Percentiles rank a stretch among this genome's conserved stretches.
These are phyloP conservation scores for Saccharomycopsis synnaedendra DNA, from an alignment of 805 yeast genomes.

Conservation along the genomic window DNA sequence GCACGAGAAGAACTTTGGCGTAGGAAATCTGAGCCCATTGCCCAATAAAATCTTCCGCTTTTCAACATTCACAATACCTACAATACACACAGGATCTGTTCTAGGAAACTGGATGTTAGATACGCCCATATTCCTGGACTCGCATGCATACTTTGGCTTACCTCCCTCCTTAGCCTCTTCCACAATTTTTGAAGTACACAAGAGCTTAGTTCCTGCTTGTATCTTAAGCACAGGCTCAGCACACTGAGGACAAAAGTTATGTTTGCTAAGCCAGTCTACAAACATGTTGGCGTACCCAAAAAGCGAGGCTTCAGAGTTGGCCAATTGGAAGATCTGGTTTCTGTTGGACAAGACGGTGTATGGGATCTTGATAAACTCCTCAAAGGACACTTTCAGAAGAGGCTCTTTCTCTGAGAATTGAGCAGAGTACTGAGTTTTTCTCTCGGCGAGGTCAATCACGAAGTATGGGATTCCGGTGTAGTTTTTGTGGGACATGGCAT, in stretches of 20 bases:
- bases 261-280: conserved; percentile 72
- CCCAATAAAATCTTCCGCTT: conserved; percentile 60
- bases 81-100: conserved; percentile 81
- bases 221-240: conserved; percentile 53
- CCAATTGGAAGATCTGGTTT: conserved; percentile 17
- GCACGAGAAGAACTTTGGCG: conserved; percentile 58
- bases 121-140: conserved; percentile 33
- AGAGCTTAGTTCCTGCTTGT: conserved; percentile 55
- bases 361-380: neutral
- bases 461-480: conserved; percentile 54
- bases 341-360: conserved; percentile 6
- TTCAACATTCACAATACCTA: conserved; percentile 57
- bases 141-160: conserved; percentile 19
- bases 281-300: conserved; percentile 77
- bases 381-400: neutral
- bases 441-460: conserved; percentile 46
- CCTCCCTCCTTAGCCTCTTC: conserved; percentile 9
- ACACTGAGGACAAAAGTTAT: conserved; percentile 79
- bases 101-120: conserved; percentile 85
- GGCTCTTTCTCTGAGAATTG: neutral
- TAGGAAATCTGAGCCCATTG: conserved; percentile 49
- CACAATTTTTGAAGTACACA: conserved; percentile 29
- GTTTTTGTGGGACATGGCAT: conserved; percentile 26
- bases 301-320: conserved; percentile 44
- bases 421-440: neutral